These are phyloP conservation scores for Coffea canephora DNA, from an alignment of 257 asterid species.

Conservation along the genomic window DNA sequence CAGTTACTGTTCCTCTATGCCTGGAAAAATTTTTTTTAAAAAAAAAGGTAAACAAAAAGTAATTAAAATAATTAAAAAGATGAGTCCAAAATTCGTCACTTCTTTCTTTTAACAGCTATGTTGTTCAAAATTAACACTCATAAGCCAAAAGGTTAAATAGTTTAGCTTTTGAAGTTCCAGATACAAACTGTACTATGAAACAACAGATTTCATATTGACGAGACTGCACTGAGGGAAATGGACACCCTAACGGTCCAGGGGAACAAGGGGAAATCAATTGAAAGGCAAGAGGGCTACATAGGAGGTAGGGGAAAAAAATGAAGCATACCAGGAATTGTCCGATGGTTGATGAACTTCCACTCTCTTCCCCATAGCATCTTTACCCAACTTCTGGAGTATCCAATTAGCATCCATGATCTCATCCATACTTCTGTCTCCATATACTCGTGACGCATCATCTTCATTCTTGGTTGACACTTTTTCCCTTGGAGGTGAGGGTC, in stretches of 20 bases:
- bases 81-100: neutral
- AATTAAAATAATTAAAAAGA: neutral
- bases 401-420: slow-evolving; percentile 86
- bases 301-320: neutral
- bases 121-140: neutral
- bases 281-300: neutral
- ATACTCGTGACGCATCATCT: slow-evolving; percentile 45
- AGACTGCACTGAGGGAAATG: neutral
- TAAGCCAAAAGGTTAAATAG: neutral
- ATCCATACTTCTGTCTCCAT: slow-evolving; percentile 55
- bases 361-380: slow-evolving; percentile 94
- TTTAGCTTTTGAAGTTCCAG: neutral
- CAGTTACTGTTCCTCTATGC: slow-evolving; percentile 61
- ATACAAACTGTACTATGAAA: neutral
- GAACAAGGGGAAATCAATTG: neutral
- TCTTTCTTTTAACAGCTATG: neutral
- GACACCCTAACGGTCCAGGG: neutral
- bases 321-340: slow-evolving; percentile 69
- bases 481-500: slow-evolving; percentile 47
- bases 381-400: slow-evolving; percentile 92
- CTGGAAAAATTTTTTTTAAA: slow-evolving; percentile 23
- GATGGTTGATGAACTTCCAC: slow-evolving; percentile 89
- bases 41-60: no score
- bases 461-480: slow-evolving; percentile 37
- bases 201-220: neutral